Evolutionary conservation across 257 asterid species (phyloP).

Genomic region (Salvia splendens): DNA sequence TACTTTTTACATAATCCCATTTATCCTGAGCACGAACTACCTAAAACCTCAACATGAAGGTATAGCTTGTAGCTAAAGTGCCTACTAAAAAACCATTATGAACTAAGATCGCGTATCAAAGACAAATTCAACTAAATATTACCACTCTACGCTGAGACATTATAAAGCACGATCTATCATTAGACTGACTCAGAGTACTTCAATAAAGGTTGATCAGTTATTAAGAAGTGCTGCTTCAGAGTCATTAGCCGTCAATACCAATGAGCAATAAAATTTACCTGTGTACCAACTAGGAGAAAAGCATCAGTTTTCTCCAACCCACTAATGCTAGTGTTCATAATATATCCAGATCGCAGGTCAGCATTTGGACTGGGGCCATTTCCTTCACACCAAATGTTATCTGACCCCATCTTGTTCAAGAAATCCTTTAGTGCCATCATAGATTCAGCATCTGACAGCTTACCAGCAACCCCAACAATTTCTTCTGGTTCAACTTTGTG

Average conservation of each 20-base stretch:
- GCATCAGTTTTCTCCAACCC: conserved; percentile 95
- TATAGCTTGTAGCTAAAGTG: neutral
- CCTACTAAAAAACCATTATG: neutral
- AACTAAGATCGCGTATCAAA: neutral
- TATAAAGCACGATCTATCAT: neutral
- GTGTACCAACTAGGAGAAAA: conserved; percentile 96
- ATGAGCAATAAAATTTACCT: conserved; percentile 52
- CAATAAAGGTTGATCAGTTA: neutral
- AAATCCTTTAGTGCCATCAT: conserved; percentile 94
- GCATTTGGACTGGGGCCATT: conserved; percentile 83
- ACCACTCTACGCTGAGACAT: neutral
- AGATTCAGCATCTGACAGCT: conserved; percentile 96
- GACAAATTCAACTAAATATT: neutral
- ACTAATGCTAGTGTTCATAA: conserved; percentile 88
- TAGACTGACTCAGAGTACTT: neutral
- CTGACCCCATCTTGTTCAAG: conserved; percentile 87
- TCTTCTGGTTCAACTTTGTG: conserved; percentile 79
- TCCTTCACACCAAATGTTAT: conserved; percentile 94
- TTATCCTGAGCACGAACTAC: neutral
- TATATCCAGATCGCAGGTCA: conserved; percentile 91
- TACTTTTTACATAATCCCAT: neutral
- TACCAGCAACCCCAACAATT: conserved; percentile 95
- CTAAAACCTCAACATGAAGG: neutral
- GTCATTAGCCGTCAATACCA: conserved; percentile 20
- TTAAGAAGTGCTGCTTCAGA: neutral